These are phyloP conservation scores for Arthrobotrys entomopaga DNA, from an alignment of 2,329 filamentous ascomycete species.

Conservation along the genomic window DNA sequence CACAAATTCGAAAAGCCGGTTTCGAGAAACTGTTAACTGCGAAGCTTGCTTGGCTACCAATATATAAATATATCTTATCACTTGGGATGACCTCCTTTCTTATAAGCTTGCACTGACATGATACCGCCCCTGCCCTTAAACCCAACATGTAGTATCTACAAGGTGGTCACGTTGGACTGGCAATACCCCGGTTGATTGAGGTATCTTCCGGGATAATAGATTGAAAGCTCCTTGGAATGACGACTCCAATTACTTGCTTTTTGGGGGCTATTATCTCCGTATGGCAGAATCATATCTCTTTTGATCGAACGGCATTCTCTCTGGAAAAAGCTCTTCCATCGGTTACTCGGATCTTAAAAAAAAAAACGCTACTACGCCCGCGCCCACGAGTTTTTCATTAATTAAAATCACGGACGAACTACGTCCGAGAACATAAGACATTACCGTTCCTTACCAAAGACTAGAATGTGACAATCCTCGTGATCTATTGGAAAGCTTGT, in stretches of 20 bases:
- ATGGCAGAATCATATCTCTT: too few relatives aligned
- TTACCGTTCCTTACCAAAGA: conserved; percentile 36
- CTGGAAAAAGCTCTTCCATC: not conserved
- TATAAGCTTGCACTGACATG: not conserved
- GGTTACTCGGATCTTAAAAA: conserved; percentile 37
- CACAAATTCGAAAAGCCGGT: not conserved
- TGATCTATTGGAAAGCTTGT: conserved; percentile 47
- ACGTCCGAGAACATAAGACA: conserved; percentile 32
- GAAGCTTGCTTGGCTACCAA: not conserved
- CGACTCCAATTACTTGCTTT: too few relatives aligned
- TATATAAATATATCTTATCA: conserved; percentile 1
- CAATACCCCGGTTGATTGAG: too few relatives aligned
- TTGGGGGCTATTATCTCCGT: too few relatives aligned
- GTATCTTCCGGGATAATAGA: too few relatives aligned
- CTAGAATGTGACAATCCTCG: conserved; percentile 13
- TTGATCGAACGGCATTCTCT: not conserved
- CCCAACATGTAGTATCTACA: too few relatives aligned
- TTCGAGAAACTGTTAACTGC: not conserved
- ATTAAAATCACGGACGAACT: conserved; percentile 24
- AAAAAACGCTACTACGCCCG: too few relatives aligned
- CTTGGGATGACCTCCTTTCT: not conserved
- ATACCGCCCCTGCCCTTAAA: too few relatives aligned
- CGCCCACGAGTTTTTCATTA: not conserved
- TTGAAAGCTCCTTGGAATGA: too few relatives aligned
- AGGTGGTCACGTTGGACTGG: too few relatives aligned